Evolutionary conservation across 164 flowering plant species (phyloP), one percentile per base, ranked within the genome.

Genomic region (Annona cherimola): DNA sequence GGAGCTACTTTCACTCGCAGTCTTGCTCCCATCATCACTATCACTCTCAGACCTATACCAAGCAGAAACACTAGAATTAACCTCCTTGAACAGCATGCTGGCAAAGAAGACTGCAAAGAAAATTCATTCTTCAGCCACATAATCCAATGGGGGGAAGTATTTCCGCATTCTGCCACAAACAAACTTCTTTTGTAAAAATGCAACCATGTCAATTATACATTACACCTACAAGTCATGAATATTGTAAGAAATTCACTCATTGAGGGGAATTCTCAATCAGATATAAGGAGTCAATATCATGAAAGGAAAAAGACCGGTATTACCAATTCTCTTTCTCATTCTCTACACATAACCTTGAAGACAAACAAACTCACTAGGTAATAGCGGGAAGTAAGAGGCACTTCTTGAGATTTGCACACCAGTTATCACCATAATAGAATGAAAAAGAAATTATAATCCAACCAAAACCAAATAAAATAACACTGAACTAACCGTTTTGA

Each of bases 401-500:
- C 14, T 50, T 11, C 57, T 50, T 50, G 9, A 11, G 14, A 50
- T 50, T 11, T 8, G 11, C 18, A 61, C 19, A 61, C 19, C 11
- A 20, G 63, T 60, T n/a, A 16, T 61, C 39, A 16, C 63, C 4
- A 69, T 39, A 63, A 35, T 50, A 16, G 57, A 9, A 16, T 50
- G 57, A 50, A 50, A 50, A 9, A 50, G 57, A 50, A 16, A 50
- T 5, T 16, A 50, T 50, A 50, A 50, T 50, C 14, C 57, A 50
- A 16, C 57, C 57, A 9, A 9, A 50, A 50, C 9, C 14, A 50
- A 16, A 9, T 50, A 2, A 50, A 50, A 50, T 9, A 35, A 66
- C 42, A 45, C n/a, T 61, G 3, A 50, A 55, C 19, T 59, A 54
- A 92, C 99, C 99, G 85, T 84, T 80, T 96, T 65, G 96, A 83